These are phyloP conservation scores for Botrytis fabae DNA, from an alignment of 2,329 filamentous ascomycete species.

Conservation along the genomic window DNA sequence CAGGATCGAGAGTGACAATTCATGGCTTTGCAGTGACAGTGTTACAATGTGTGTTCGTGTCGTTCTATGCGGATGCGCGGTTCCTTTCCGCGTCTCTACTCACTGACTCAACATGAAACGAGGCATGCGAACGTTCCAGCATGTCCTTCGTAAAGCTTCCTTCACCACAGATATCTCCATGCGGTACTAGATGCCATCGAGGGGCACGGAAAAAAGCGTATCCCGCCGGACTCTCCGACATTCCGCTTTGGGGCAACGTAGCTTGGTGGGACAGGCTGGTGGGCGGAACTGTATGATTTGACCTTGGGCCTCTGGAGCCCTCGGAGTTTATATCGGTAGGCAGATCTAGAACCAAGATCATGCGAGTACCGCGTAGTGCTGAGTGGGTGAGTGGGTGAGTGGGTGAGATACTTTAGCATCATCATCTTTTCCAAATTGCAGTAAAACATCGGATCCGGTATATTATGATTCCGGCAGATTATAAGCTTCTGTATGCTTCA, in stretches of 20 bases:
- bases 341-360: neutral
- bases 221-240: neutral
- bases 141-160: neutral
- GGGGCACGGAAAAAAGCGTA: neutral
- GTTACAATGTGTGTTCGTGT: neutral
- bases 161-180: neutral
- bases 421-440: neutral
- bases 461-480: neutral
- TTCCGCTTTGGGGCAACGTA: constrained; percentile 1
- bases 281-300: neutral
- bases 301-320: neutral
- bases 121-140: neutral
- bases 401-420: neutral
- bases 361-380: neutral
- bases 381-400: neutral
- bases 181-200: too few relatives aligned
- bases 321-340: neutral
- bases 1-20: neutral
- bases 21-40: neutral
- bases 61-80: neutral
- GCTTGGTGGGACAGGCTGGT: neutral
- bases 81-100: neutral
- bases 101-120: neutral
- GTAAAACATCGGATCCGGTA: constrained; percentile 13
- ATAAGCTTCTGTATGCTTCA: too few relatives aligned